Conservation (phyloP, 805 yeast species). For the Kregervanrija fluxuum region DNA sequence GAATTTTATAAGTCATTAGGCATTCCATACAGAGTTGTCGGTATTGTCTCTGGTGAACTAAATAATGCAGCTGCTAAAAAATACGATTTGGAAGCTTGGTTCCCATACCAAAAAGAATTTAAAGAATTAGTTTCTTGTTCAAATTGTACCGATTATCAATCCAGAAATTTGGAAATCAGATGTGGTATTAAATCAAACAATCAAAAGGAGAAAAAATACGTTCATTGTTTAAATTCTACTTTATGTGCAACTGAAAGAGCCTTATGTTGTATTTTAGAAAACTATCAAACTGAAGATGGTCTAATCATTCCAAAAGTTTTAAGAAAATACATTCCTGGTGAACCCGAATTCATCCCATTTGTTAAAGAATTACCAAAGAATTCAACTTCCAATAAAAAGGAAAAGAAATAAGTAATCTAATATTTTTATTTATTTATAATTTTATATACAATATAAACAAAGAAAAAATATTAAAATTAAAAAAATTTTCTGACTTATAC, state of each 20-base stretch:
- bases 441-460: background rate
- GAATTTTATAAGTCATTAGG: slow-evolving; percentile 88
- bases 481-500: background rate
- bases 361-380: slow-evolving; percentile 90
- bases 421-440: background rate
- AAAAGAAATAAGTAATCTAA: slow-evolving; percentile 12
- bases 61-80: slow-evolving; percentile 99
- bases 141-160: slow-evolving; percentile 98
- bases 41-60: slow-evolving; percentile 96
- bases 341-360: slow-evolving; percentile 93
- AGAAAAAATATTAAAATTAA: background rate
- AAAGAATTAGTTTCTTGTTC: slow-evolving; percentile 98
- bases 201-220: slow-evolving; percentile 94
- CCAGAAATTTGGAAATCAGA: slow-evolving; percentile 96
- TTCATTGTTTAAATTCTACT: slow-evolving; percentile 96
- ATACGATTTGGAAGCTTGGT: slow-evolving; percentile 99
- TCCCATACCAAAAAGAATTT: slow-evolving; percentile 98
- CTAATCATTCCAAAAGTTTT: slow-evolving; percentile 88
- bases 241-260: slow-evolving; percentile 98
- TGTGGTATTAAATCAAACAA: slow-evolving; percentile 95
- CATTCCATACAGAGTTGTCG: slow-evolving; percentile 94
- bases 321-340: slow-evolving; percentile 95
- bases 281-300: slow-evolving; percentile 97
- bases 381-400: slow-evolving; percentile 71
- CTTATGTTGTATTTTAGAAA: slow-evolving; percentile 92